These are phyloP conservation scores for Pecoramyces ruminantium DNA, from an alignment of 192 early-diverging fungal genomes.

Conservation along the genomic window DNA sequence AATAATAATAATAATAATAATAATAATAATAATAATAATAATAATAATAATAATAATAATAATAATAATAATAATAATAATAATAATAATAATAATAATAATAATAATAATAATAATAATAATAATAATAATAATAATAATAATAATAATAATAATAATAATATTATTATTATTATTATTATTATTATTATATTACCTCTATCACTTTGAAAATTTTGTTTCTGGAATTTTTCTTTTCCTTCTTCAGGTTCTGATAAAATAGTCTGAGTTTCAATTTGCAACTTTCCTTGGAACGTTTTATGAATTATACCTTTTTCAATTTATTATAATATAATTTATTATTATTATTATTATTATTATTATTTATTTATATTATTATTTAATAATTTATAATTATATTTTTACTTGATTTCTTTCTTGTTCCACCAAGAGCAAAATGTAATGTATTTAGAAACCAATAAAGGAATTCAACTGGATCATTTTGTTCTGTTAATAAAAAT, in stretches of 20 bases:
- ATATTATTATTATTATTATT: constrained; percentile 3
- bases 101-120: too few relatives aligned
- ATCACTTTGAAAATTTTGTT: constrained; percentile 8
- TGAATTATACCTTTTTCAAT: constrained; percentile 39
- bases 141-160: constrained; percentile 3
- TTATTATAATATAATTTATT: background rate
- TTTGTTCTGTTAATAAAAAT: constrained; percentile 62
- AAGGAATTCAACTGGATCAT: constrained; percentile 74
- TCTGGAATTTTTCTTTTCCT: constrained; percentile 1
- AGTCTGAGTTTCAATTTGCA: constrained; percentile 51
- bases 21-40: too few relatives aligned
- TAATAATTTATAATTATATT: too few relatives aligned
- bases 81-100: too few relatives aligned
- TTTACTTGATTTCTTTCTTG: constrained; percentile 52
- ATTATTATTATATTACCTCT: background rate
- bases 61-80: too few relatives aligned
- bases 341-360: background rate
- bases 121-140: too few relatives aligned
- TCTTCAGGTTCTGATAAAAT: constrained; percentile 27
- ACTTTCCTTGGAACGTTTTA: constrained; percentile 68
- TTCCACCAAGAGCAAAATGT: constrained; percentile 70
- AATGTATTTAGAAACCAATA: constrained; percentile 85
- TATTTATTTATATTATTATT: too few relatives aligned
- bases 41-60: too few relatives aligned
- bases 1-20: too few relatives aligned